Conservation (phyloP, 2,329 filamentous ascomycete genomes). For the Aulographum hederae region DNA sequence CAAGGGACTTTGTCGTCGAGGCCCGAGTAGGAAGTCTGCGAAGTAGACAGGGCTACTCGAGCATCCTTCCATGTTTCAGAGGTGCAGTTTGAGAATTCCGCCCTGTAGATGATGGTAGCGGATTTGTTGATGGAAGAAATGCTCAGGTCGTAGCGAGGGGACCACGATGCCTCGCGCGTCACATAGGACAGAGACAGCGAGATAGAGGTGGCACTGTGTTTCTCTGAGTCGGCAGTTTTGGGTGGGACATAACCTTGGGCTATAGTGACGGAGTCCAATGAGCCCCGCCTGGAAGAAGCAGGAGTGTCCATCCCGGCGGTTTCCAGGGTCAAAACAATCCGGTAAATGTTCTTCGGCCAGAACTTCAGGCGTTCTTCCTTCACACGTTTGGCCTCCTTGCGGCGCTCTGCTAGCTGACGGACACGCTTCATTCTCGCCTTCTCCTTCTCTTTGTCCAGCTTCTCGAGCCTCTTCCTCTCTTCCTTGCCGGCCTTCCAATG, state of each 20-base stretch:
- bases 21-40: constrained; percentile 38
- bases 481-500: constrained; percentile 11
- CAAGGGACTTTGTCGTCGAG: constrained; percentile 36
- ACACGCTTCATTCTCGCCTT: constrained; percentile 9
- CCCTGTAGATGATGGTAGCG: constrained; percentile 40
- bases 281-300: constrained; percentile 10
- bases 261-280: constrained; percentile 11
- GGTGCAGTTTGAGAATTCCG: constrained; percentile 41
- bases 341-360: constrained; percentile 17
- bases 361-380: constrained; percentile 17
- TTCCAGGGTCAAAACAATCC: constrained; percentile 19
- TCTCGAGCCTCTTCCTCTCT: constrained; percentile 11
- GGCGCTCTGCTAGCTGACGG: constrained; percentile 5
- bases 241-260: constrained; percentile 1
- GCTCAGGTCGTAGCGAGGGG: constrained; percentile 41
- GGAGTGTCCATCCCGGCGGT: constrained; percentile 13
- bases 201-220: constrained; percentile 4
- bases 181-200: constrained; percentile 38
- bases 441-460: constrained; percentile 10
- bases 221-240: not conserved
- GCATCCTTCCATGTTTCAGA: constrained; percentile 46
- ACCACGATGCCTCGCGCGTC: constrained; percentile 39
- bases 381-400: constrained; percentile 6
- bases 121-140: constrained; percentile 37
- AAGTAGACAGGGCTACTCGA: constrained; percentile 43